Evolutionary conservation across 495 filamentous ascomycete genomes (phyloP), one percentile per base, ranked within the genome.

Genomic region (Podospora comata): DNA sequence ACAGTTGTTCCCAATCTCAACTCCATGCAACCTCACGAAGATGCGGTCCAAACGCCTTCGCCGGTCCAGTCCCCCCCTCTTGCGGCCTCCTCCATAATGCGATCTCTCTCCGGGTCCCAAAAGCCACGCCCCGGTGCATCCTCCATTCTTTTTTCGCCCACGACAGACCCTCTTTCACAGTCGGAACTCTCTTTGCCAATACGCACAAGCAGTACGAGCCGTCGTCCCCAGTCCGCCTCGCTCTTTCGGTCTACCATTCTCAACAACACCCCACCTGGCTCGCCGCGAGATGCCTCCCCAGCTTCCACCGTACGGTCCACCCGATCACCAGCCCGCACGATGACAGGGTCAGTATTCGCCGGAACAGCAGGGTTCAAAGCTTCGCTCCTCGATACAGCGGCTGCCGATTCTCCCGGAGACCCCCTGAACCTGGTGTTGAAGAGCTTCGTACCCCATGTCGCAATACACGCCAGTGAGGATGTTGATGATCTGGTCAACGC

Each of bases 401-500:
- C 78, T 67, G 82, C 74, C 68, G 83, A 74, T 68, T 82, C 68
- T 79, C 87, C 79, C 67, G 79, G 72, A 70, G 91, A 94, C 73
- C 86, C 88, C 28, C 83, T 91, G 34, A 88, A 89, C 66, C 80
- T 95, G 2, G 90, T 99, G 34, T 83, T 92, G 20, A 88, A 89
- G 39, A 89, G 92, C 6, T 97, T 97, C 72, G 91, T 92, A 2
- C 96, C 95, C 2, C 89, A 94, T 58, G 86, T 99, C 27, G 91
- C 90, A 0, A 85, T 98, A 3, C 90, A 93, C 73, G 88, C 92
- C 18, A 97, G 93, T 1, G 77, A 83, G 19, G 96, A 97, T 72
- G 93, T 91, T 11, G 89, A 98, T 72, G 84, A 90, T 54, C 76
- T 99, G 63, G 85, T 92, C 44, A 84, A 82, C 65, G 89, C 92